Conservation (phyloP, 148 eudicot genomes). For the Dianthus caryophyllus region DNA sequence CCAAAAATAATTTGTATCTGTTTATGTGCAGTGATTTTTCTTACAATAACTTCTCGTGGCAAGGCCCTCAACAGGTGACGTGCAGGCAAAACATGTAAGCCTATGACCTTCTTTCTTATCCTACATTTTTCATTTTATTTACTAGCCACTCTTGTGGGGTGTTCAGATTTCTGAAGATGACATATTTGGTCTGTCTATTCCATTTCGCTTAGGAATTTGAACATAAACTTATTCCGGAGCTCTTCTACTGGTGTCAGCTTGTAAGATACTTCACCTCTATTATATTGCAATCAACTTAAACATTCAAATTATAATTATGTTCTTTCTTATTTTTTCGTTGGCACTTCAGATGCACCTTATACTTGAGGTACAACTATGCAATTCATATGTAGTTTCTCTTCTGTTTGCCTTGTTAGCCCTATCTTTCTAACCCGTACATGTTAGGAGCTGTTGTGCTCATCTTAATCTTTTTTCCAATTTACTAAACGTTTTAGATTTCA, state of each 20-base stretch:
- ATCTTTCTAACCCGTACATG: no score
- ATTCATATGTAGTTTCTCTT: no score
- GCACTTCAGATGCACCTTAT: no score
- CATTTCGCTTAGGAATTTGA: slow-evolving; percentile 38
- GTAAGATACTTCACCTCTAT: slow-evolving; percentile 36
- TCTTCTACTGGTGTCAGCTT: slow-evolving; percentile 34
- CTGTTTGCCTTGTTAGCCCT: no score
- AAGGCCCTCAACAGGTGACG: slow-evolving; percentile 47
- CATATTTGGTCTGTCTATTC: slow-evolving; percentile 10
- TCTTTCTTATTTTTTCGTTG: no score
- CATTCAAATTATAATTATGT: background rate
- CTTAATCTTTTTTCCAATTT: no score
- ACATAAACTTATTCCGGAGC: slow-evolving; percentile 63
- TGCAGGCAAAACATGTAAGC: slow-evolving; percentile 48
- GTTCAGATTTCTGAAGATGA: background rate
- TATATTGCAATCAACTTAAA: background rate
- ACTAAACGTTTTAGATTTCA: no score
- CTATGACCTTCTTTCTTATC: slow-evolving; percentile 8
- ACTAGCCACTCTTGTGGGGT: background rate
- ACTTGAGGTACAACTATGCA: no score
- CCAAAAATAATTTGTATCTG: background rate
- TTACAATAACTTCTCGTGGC: slow-evolving; percentile 70
- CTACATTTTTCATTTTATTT: background rate
- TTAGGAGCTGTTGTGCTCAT: no score
- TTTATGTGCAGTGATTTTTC: slow-evolving; percentile 62